Percentiles rank a stretch among this genome's conserved stretches.
Conservation (phyloP, 352 stramenopile genomes). For the Phytophthora vignae region DNA sequence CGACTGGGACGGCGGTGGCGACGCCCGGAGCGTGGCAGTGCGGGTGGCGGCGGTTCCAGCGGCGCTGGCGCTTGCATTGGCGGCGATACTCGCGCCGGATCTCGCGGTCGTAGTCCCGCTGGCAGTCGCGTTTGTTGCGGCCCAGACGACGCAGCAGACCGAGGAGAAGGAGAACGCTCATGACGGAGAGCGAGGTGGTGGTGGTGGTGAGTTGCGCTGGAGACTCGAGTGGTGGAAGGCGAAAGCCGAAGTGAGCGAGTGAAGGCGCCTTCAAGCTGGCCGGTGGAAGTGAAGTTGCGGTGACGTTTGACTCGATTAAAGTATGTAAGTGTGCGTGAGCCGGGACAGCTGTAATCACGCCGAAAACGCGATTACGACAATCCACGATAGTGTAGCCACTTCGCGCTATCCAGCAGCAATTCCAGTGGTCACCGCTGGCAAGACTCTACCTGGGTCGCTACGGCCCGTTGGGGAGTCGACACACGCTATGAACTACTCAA, state of each 20-base stretch:
- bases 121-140: constrained; percentile 11
- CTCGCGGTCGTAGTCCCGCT: constrained; percentile 31
- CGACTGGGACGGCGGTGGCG: constrained; percentile 3
- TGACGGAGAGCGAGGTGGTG: constrained; percentile 2
- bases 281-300: neutral
- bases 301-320: constrained; percentile 14
- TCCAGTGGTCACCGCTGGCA: neutral
- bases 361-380: constrained; percentile 26
- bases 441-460: neutral
- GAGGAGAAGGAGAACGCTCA: constrained; percentile 28
- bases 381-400: constrained; percentile 7
- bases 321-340: neutral
- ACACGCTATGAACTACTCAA: neutral
- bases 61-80: constrained; percentile 31
- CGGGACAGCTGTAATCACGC: constrained; percentile 21
- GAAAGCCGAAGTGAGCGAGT: constrained; percentile 22
- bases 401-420: constrained; percentile 5
- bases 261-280: neutral
- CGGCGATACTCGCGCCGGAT: constrained; percentile 27
- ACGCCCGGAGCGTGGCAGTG: constrained; percentile 4
- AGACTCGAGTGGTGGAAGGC: constrained; percentile 5
- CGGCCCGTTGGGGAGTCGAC: neutral
- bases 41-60: constrained; percentile 26
- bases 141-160: constrained; percentile 24
- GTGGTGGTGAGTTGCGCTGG: neutral